Percentiles rank a stretch among this genome's conserved stretches.
Conservation (phyloP, 805 yeast genomes). For the Wickerhamiella kazuoi region DNA sequence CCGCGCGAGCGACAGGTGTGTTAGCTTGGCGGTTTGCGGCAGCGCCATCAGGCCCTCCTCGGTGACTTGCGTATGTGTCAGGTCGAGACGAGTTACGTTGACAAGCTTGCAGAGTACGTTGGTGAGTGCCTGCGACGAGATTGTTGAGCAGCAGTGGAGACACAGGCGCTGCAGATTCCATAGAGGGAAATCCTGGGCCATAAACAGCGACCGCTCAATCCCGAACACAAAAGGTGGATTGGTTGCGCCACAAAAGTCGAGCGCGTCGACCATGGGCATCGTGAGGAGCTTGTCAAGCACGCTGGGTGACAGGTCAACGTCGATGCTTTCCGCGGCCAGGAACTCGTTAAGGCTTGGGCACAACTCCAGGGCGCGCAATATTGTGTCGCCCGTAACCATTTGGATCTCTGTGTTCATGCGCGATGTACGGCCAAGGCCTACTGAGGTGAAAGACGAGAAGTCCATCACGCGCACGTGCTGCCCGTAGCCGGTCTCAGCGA, state of each 20-base stretch:
- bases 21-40: slow-evolving; percentile 39
- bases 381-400: slow-evolving; percentile 65
- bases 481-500: slow-evolving; percentile 30
- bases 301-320: slow-evolving; percentile 53
- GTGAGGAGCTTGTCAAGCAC: slow-evolving; percentile 41
- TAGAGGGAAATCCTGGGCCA: slow-evolving; percentile 11
- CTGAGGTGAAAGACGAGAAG: slow-evolving; percentile 73
- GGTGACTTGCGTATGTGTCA: slow-evolving; percentile 64
- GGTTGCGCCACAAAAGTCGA: slow-evolving; percentile 83
- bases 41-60: slow-evolving; percentile 40
- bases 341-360: slow-evolving; percentile 59
- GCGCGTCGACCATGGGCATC: slow-evolving; percentile 39
- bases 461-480: slow-evolving; percentile 55
- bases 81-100: slow-evolving; percentile 48
- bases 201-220: slow-evolving; percentile 26
- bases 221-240: slow-evolving; percentile 43
- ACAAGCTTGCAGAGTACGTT: slow-evolving; percentile 40
- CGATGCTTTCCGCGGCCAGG: slow-evolving; percentile 69
- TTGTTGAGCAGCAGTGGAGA: slow-evolving; percentile 74
- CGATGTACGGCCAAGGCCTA: slow-evolving; percentile 78
- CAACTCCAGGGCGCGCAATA: slow-evolving; percentile 39
- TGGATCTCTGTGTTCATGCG: slow-evolving; percentile 83
- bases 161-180: slow-evolving; percentile 34
- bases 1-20: slow-evolving; percentile 54
- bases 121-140: slow-evolving; percentile 39